phyloP scores from a whole-genome alignment of 345 rosid species.

The Nasturtium officinale region DNA sequence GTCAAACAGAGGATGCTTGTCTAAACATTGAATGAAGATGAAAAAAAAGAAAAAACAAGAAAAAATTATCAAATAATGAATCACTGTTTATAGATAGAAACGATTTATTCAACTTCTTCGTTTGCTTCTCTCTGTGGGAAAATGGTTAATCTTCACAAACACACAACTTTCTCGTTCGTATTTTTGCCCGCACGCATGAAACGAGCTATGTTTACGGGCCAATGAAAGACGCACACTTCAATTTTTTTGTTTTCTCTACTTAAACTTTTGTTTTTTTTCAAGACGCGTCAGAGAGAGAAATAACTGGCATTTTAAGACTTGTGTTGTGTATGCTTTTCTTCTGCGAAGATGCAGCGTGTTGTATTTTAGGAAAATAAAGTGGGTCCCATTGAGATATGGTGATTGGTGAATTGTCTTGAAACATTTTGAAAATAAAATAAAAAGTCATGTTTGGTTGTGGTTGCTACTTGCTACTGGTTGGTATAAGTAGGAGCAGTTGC shows the following conservation, averaged over 20 bases:
- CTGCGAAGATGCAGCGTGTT: constrained; percentile 28
- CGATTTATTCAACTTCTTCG: constrained; percentile 13
- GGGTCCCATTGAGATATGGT: constrained; percentile 37
- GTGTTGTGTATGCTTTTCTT: background rate
- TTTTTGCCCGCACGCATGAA: constrained; percentile 24
- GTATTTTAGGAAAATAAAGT: background rate
- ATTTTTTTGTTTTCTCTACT: background rate
- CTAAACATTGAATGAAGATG: constrained; percentile 32
- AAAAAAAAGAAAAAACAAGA: background rate
- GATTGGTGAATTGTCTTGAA: constrained; percentile 1
- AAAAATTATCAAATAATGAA: background rate
- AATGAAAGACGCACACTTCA: constrained; percentile 29
- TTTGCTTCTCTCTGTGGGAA: constrained; percentile 34
- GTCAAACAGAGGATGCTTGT: constrained; percentile 23
- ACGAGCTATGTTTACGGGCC: constrained; percentile 27
- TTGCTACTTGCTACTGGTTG: too few relatives aligned
- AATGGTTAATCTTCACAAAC: constrained; percentile 12
- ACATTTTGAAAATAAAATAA: constrained; percentile 3
- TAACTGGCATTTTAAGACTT: background rate
- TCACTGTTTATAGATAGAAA: background rate
- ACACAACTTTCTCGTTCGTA: constrained; percentile 53
- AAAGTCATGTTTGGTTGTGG: constrained; percentile 27
- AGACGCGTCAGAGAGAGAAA: constrained; percentile 28
- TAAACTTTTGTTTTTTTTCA: background rate
- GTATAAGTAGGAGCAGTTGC: constrained; percentile 25